A percentile compares a stretch with the other conserved stretches of the same genome.
phyloP scores from a whole-genome alignment of 768 basidiomycete species.

The Fomitopsis serialis region DNA sequence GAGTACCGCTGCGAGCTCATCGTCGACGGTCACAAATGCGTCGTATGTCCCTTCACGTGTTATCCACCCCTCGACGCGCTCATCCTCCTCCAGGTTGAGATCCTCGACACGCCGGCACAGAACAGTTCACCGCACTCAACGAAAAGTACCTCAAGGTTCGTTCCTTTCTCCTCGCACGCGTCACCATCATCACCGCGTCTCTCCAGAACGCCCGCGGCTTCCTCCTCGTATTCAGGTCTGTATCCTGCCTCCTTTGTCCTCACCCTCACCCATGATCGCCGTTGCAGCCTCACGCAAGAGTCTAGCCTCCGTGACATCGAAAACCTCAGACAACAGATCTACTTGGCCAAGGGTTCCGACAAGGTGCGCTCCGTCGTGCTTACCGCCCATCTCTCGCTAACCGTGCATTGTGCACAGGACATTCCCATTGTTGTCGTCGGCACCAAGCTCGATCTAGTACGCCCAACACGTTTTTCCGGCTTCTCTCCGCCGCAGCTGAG shows the following conservation, averaged over 20 bases:
- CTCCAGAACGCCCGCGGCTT: constrained; percentile 67
- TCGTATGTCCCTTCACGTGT: constrained; percentile 37
- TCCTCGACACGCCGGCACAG: constrained; percentile 85
- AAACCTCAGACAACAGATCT: constrained; percentile 74
- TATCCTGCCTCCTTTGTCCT: background rate
- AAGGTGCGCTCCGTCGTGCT: constrained; percentile 33
- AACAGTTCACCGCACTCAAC: constrained; percentile 77
- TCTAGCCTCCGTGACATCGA: constrained; percentile 77
- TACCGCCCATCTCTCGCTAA: background rate
- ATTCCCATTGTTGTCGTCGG: constrained; percentile 85
- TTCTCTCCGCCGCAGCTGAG: background rate
- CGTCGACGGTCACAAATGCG: constrained; percentile 60
- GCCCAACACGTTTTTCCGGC: background rate
- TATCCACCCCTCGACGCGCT: background rate
- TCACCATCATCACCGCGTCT: background rate
- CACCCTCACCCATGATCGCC: background rate
- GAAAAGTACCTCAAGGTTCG: constrained; percentile 78
- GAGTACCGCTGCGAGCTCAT: constrained; percentile 60
- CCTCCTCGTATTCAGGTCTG: constrained; percentile 76
- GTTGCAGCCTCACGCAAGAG: constrained; percentile 69
- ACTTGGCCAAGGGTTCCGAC: constrained; percentile 70
- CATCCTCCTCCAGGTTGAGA: constrained; percentile 53
- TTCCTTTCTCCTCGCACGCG: background rate
- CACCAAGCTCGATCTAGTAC: constrained; percentile 74
- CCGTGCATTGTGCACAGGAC: constrained; percentile 28